Evolutionary conservation across 352 stramenopile genomes (phyloP).

Genomic region (Labyrinthula sp.): DNA sequence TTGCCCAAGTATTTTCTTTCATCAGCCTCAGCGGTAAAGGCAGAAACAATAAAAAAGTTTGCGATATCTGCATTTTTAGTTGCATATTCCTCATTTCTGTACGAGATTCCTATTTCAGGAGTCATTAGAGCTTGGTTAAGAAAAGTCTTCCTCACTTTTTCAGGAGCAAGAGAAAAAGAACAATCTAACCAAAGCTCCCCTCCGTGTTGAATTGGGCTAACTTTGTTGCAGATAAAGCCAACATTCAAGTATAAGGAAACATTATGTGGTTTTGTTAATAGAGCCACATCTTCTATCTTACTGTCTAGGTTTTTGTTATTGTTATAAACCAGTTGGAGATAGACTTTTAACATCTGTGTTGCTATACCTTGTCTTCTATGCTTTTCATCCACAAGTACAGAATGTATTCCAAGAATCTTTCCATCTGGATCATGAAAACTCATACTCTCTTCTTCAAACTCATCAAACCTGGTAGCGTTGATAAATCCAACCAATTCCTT

Average conservation of each 20-base stretch:
- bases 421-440: slow-evolving; percentile 48
- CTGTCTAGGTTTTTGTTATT: neutral
- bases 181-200: slow-evolving; percentile 55
- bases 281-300: slow-evolving; percentile 47
- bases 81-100: no score
- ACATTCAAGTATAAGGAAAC: slow-evolving; percentile 54
- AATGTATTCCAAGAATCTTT: slow-evolving; percentile 60
- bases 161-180: no score
- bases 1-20: no score
- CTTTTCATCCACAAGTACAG: slow-evolving; percentile 48
- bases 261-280: slow-evolving; percentile 56
- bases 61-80: no score
- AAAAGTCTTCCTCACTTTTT: no score
- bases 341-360: slow-evolving; percentile 52
- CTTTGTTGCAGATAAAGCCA: slow-evolving; percentile 47
- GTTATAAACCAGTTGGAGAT: slow-evolving; percentile 40
- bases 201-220: slow-evolving; percentile 53
- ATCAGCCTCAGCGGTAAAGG: no score
- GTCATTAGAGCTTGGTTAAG: no score
- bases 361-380: slow-evolving; percentile 49
- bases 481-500: slow-evolving; percentile 58
- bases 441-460: slow-evolving; percentile 46
- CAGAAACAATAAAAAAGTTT: no score
- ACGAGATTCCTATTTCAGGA: no score
- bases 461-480: slow-evolving; percentile 33